Evolutionary conservation across 2,329 filamentous ascomycete species (phyloP).

Genomic region (Colletotrichum somersetense): DNA sequence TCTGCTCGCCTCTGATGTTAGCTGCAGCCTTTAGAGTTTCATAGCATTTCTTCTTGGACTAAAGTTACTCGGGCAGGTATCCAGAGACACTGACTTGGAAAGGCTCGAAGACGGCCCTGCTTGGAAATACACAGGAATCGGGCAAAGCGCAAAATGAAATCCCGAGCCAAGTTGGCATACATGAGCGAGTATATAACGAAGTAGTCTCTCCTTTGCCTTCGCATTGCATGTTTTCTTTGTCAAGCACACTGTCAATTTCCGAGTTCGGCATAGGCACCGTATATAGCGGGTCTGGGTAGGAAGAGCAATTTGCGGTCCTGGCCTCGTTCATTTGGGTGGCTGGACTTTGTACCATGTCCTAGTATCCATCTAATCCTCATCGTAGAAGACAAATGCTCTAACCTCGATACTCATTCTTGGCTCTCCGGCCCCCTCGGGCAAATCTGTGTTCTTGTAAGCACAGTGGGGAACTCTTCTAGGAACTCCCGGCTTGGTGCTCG

Average conservation of each 20-base stretch:
- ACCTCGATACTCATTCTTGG: slow-evolving; percentile 79
- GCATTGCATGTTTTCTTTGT: neutral
- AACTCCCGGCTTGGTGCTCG: slow-evolving; percentile 61
- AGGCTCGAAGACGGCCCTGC: neutral
- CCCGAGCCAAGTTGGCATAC: neutral
- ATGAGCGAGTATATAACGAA: neutral
- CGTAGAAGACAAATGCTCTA: slow-evolving; percentile 72
- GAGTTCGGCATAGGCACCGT: neutral
- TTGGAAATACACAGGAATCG: neutral
- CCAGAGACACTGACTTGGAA: slow-evolving; percentile 1
- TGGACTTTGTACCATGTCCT: neutral
- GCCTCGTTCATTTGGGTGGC: fast-evolving
- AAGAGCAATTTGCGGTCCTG: no score
- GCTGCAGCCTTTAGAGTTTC: no score
- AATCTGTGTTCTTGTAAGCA: slow-evolving; percentile 59
- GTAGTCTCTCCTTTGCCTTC: no score
- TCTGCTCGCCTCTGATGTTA: no score
- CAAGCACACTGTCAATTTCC: neutral
- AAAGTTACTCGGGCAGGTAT: no score
- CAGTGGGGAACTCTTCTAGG: slow-evolving; percentile 64
- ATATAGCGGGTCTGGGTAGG: neutral
- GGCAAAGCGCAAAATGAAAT: neutral
- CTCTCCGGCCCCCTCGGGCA: slow-evolving; percentile 65
- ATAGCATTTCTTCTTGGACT: no score
- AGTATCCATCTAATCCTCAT: slow-evolving; percentile 42